Percentiles rank a stretch among this genome's conserved stretches.
These are phyloP conservation scores for Trapa bicornis DNA, from an alignment of 345 rosid species.

Conservation along the genomic window DNA sequence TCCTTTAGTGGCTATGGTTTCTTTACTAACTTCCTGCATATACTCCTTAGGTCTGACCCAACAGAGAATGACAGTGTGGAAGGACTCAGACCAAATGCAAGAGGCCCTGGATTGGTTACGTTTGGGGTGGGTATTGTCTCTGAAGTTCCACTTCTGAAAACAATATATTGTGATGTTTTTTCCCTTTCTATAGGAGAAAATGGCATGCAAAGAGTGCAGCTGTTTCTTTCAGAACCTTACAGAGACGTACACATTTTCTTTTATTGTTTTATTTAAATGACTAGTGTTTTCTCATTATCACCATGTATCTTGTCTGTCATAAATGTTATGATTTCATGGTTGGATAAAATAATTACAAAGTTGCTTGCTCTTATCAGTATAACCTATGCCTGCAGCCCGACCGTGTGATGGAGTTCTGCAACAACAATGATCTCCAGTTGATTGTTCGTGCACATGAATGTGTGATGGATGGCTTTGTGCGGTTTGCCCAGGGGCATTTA, in stretches of 20 bases:
- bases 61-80: conserved; percentile 98
- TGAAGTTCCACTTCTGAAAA: neutral
- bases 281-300: too few species aligned
- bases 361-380: too few species aligned
- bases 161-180: too few species aligned
- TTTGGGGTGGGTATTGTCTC: conserved; percentile 84
- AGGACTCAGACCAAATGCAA: conserved; percentile 94
- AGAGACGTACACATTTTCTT: too few species aligned
- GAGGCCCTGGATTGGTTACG: conserved; percentile 97
- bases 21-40: neutral
- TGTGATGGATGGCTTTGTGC: conserved; percentile 98
- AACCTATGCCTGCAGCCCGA: conserved; percentile 67
- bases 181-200: too few species aligned
- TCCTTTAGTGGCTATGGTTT: too few species aligned
- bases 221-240: too few species aligned
- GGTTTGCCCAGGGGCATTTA: conserved; percentile 91
- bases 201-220: too few species aligned
- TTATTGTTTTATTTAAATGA: too few species aligned
- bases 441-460: conserved; percentile 98
- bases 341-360: too few species aligned
- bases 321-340: too few species aligned
- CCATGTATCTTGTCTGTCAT: too few species aligned
- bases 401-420: conserved; percentile 97
- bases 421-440: conserved; percentile 91
- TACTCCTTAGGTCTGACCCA: conserved; percentile 73